These are phyloP conservation scores for Typha latifolia DNA, from an alignment of 176 grass and related monocot genomes.

Conservation along the genomic window DNA sequence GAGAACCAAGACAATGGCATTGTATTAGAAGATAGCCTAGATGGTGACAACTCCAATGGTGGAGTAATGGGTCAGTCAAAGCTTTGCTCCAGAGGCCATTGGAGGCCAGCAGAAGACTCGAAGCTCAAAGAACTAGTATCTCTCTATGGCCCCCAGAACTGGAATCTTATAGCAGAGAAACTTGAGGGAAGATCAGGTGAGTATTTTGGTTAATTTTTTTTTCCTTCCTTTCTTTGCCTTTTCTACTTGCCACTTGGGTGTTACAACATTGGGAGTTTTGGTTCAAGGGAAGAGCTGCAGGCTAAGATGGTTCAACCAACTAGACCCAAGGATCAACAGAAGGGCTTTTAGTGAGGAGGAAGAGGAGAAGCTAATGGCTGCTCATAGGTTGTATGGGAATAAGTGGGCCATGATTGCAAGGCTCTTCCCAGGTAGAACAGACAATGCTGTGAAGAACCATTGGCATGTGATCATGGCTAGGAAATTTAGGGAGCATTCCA, in stretches of 20 bases:
- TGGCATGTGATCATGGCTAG: constrained; percentile 98
- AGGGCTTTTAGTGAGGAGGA: constrained; percentile 66
- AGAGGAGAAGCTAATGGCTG: constrained; percentile 75
- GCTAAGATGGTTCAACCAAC: constrained; percentile 88
- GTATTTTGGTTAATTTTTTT: no score
- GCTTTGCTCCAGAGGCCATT: constrained; percentile 67
- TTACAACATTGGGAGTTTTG: no score
- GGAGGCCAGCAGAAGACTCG: constrained; percentile 75
- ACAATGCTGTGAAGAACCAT: constrained; percentile 94
- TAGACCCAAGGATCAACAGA: constrained; percentile 79
- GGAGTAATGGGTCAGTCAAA: constrained; percentile 36
- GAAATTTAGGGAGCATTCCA: constrained; percentile 75
- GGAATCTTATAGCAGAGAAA: constrained; percentile 88
- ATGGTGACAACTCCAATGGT: constrained; percentile 11
- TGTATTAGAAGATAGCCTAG: constrained; percentile 15
- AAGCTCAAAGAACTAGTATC: constrained; percentile 82
- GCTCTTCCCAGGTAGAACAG: constrained; percentile 79
- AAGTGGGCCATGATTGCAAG: constrained; percentile 88
- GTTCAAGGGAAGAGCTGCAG: constrained; percentile 83
- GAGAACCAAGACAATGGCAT: background rate
- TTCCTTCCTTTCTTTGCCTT: no score
- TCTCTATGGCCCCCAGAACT: constrained; percentile 76
- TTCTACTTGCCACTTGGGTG: no score
- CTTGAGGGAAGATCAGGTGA: constrained; percentile 80
- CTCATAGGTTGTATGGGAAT: constrained; percentile 80